Percentiles rank a stretch among this genome's conserved stretches.
phyloP scores from a whole-genome alignment of 2,329 filamentous ascomycete genomes.

The Sclerotinia spermophila region DNA sequence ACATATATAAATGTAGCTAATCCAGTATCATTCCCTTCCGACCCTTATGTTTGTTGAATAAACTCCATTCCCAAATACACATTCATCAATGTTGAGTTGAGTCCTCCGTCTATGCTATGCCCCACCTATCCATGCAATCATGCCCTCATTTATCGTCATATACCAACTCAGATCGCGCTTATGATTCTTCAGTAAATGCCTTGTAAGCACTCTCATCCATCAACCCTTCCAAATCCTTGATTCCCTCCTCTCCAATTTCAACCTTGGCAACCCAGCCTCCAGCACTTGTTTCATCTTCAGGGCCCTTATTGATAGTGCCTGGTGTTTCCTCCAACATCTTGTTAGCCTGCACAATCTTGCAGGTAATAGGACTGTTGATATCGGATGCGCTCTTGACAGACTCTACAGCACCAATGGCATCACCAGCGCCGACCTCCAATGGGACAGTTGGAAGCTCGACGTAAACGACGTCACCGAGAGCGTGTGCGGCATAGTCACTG shows the following conservation, averaged over 20 bases:
- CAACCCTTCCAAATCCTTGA: slow-evolving; percentile 67
- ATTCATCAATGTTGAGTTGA: slow-evolving; percentile 15
- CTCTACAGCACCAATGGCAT: slow-evolving; percentile 90
- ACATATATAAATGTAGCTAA: slow-evolving; percentile 1
- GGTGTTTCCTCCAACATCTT: slow-evolving; percentile 76
- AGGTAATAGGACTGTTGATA: slow-evolving; percentile 83
- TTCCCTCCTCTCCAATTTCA: slow-evolving; percentile 62
- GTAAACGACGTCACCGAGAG: slow-evolving; percentile 94
- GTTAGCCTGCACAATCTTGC: slow-evolving; percentile 75
- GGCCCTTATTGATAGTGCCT: slow-evolving; percentile 79
- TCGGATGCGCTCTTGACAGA: slow-evolving; percentile 98
- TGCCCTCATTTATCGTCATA: neutral
- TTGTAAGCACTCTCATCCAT: slow-evolving; percentile 79
- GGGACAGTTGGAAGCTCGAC: slow-evolving; percentile 82
- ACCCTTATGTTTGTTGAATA: slow-evolving; percentile 27
- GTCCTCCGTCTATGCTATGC: slow-evolving; percentile 9
- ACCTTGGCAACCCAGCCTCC: slow-evolving; percentile 95
- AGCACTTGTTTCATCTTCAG: slow-evolving; percentile 68
- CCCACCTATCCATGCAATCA: slow-evolving; percentile 12
- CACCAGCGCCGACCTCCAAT: slow-evolving; percentile 67
- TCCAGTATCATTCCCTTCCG: slow-evolving; percentile 17
- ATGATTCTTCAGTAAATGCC: slow-evolving; percentile 54
- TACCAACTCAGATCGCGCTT: neutral
- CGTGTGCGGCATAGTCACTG: slow-evolving; percentile 84
- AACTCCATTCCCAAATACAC: slow-evolving; percentile 16